Evolutionary conservation across 352 stramenopile species (phyloP).

Genomic region (Blastocystis sp.): DNA sequence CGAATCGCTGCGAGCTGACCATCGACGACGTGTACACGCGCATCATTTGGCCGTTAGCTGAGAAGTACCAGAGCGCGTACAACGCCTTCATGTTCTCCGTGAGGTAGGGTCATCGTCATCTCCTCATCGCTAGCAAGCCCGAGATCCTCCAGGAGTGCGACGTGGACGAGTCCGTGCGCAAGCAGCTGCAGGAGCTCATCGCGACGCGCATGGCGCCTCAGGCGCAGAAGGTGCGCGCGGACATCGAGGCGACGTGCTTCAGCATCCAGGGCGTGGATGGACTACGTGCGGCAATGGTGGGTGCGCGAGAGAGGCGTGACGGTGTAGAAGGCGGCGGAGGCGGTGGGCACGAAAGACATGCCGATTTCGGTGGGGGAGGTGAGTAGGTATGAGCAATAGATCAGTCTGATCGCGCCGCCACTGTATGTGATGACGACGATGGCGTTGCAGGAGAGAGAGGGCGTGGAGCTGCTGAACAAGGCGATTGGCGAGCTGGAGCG

Average conservation of each 20-base stretch:
- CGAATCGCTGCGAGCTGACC: conserved; percentile 80
- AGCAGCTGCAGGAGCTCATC: conserved; percentile 93
- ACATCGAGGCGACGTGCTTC: conserved; percentile 99
- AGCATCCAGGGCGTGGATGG: conserved; percentile 98
- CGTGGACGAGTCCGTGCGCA: conserved; percentile 82
- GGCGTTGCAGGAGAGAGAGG: conserved; percentile 95
- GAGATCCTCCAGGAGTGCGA: conserved; percentile 90
- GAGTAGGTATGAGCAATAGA: conserved; percentile 76
- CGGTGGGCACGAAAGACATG: conserved; percentile 85
- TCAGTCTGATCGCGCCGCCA: conserved; percentile 97
- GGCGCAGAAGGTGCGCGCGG: conserved; percentile 97
- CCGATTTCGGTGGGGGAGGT: conserved; percentile 82
- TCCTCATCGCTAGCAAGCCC: conserved; percentile 75
- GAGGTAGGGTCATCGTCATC: conserved; percentile 77
- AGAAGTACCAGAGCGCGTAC: conserved; percentile 97
- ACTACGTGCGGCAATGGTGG: conserved; percentile 90
- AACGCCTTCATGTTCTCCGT: conserved; percentile 96
- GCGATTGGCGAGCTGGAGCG: conserved; percentile 91
- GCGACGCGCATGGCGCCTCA: conserved; percentile 93
- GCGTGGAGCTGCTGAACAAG: conserved; percentile 92
- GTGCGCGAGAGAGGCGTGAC: conserved; percentile 76
- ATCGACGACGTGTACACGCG: conserved; percentile 87
- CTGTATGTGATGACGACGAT: conserved; percentile 99
- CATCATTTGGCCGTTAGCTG: conserved; percentile 97
- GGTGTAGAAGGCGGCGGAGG: conserved; percentile 79